A percentile compares a stretch with the other conserved stretches of the same genome.
phyloP scores from a whole-genome alignment of 768 basidiomycete genomes.

The Pluteus cervinus region DNA sequence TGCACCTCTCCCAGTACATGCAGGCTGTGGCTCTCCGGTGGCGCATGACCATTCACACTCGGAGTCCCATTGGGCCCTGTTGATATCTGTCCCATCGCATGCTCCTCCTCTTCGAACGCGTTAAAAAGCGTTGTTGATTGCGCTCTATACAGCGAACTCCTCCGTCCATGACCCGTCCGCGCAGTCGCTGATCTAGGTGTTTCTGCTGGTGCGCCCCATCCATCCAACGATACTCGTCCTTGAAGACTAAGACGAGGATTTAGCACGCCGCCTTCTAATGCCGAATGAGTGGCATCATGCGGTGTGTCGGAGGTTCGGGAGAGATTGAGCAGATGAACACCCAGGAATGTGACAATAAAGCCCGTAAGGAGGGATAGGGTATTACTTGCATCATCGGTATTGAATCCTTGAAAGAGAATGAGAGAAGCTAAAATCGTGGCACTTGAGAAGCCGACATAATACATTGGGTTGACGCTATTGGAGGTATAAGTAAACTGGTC shows the following conservation, averaged over 20 bases:
- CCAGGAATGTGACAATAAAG: slow-evolving; percentile 90
- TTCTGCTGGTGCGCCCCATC: slow-evolving; percentile 47
- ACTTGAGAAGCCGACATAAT: slow-evolving; percentile 95
- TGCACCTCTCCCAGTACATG: slow-evolving; percentile 65
- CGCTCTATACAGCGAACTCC: slow-evolving; percentile 58
- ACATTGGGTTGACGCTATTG: slow-evolving; percentile 89
- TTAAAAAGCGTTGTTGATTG: slow-evolving; percentile 68
- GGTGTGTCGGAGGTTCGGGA: slow-evolving; percentile 54
- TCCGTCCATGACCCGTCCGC: slow-evolving; percentile 50
- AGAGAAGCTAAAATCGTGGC: slow-evolving; percentile 91
- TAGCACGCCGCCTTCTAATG: slow-evolving; percentile 63
- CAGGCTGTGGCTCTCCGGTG: slow-evolving; percentile 44
- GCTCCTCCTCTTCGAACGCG: slow-evolving; percentile 60
- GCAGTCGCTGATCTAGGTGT: slow-evolving; percentile 13
- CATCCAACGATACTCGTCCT: slow-evolving; percentile 76
- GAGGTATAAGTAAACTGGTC: background rate
- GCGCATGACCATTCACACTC: slow-evolving; percentile 9
- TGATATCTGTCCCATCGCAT: slow-evolving; percentile 7
- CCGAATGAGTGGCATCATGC: slow-evolving; percentile 38
- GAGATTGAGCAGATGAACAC: slow-evolving; percentile 90
- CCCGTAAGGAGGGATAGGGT: slow-evolving; percentile 86
- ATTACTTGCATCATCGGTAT: slow-evolving; percentile 77
- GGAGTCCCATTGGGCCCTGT: slow-evolving; percentile 4
- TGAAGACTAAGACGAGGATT: slow-evolving; percentile 77
- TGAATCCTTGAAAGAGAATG: slow-evolving; percentile 96